A percentile compares a stretch with the other conserved stretches of the same genome.
Conservation (phyloP, 371 early-diverging fungal genomes). For the Coemansia linderi region DNA sequence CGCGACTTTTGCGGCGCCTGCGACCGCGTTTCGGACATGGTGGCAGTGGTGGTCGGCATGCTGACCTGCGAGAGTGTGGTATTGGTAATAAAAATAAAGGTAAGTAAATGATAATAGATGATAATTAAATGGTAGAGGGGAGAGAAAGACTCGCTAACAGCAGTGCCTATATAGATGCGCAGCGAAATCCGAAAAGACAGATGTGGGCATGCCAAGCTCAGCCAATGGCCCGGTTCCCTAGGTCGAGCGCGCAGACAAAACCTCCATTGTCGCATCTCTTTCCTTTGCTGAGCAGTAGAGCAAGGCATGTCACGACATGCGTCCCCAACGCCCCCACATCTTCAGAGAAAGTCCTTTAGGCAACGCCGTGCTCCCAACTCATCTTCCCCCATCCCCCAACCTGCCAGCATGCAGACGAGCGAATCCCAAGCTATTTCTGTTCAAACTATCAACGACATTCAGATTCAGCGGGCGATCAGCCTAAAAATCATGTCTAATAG, state of each 20-base stretch:
- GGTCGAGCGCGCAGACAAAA: neutral
- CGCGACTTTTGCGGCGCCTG: conserved; percentile 10
- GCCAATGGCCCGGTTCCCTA: conserved; percentile 1
- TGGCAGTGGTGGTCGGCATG: neutral
- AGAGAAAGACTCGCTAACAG: neutral
- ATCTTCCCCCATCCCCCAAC: conserved; percentile 2
- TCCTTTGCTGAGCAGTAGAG: conserved; percentile 1
- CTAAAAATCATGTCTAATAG: neutral
- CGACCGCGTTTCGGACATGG: conserved; percentile 2
- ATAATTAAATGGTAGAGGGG: neutral
- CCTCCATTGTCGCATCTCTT: neutral
- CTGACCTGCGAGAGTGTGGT: neutral
- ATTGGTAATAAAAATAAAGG: neutral
- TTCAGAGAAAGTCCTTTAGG: neutral
- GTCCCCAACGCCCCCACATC: conserved; percentile 11
- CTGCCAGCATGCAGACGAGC: neutral
- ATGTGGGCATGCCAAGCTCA: conserved; percentile 4
- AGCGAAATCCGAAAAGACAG: conserved; percentile 6
- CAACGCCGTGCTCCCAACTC: neutral
- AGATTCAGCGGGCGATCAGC: no score
- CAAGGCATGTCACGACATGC: neutral
- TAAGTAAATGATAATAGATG: neutral
- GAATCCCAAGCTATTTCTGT: neutral
- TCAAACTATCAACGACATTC: no score
- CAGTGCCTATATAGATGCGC: neutral